A percentile compares a stretch with the other conserved stretches of the same genome.
Evolutionary conservation across 495 filamentous ascomycete species (phyloP).

Genomic region (Penicillium argentinense): DNA sequence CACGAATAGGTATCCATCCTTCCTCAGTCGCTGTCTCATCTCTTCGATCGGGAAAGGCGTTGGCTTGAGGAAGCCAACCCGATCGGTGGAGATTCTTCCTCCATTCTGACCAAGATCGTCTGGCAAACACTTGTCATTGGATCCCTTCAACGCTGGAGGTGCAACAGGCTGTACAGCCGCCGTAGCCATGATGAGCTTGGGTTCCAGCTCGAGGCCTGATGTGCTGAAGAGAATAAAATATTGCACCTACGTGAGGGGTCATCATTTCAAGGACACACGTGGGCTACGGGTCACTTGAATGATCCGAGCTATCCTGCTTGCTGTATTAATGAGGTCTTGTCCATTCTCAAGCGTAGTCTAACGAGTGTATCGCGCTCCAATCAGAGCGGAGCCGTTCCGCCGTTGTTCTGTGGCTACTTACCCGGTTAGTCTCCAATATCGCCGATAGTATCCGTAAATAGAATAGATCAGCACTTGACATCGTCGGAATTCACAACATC

Average conservation of each 20-base stretch:
- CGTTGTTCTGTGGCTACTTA: background rate
- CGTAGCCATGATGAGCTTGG: background rate
- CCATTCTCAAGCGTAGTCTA: background rate
- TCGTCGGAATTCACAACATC: too few relatives aligned
- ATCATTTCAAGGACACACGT: background rate
- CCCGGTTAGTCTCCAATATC: too few relatives aligned
- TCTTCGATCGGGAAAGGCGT: constrained; percentile 23
- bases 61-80: constrained; percentile 14
- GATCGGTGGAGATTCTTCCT: constrained; percentile 14
- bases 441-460: too few relatives aligned
- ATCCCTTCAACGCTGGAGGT: constrained; percentile 1
- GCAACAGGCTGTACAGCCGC: background rate
- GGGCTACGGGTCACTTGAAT: background rate
- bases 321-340: background rate
- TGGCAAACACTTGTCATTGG: constrained; percentile 6
- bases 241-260: too few relatives aligned
- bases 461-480: too few relatives aligned
- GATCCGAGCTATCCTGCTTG: too few relatives aligned
- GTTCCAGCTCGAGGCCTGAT: background rate
- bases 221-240: background rate
- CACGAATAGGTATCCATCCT: constrained; percentile 54
- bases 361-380: constrained; percentile 1
- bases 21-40: constrained; percentile 40
- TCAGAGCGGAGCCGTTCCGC: background rate
- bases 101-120: constrained; percentile 26